Evolutionary conservation across 768 basidiomycete species (phyloP), one percentile per base, ranked within the genome.

Genomic region (Exsudoporus frostii): DNA sequence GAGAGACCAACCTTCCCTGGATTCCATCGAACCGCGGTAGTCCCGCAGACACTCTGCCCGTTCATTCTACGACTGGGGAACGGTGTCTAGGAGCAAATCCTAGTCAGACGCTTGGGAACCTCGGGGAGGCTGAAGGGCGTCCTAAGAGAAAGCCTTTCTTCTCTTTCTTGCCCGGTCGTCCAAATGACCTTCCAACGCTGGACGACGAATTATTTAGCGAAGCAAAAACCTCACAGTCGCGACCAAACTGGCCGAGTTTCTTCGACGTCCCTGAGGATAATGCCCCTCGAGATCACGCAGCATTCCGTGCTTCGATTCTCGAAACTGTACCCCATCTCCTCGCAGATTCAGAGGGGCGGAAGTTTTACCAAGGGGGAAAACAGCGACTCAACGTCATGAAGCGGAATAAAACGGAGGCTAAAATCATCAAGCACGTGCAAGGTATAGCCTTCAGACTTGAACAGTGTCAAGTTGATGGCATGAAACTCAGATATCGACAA

Each of bases 341-440:
- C 32, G 41, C 13, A 8, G 65, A 55, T n/a, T 33, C 9, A 19
- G 57, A 60, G 25, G 68, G 64, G 40, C 59, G 56, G 32, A 67
- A n/a, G 33, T 69, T 69, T 53, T 69, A 71, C 48, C 55, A 44
- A 32, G 67, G 67, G 9, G 67, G 69, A 0, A 69, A 69, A 49
- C 69, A 52, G 25, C 69, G 60, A 32, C 50, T 67, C 38, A 56
- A 15, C 36, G 58, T 71, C 39, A 59, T 73, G 57, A 69, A 69
- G 51, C 67, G 68, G 30, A 64, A 68, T 29, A 72, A 67, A 48
- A 61, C 65, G 38, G 64, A 72, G 7, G 68, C 75, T 2, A 62
- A 58, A 3, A 76, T 79, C 34, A 65, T 72, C 30, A 73, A 69
- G 43, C 78, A 81, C 56, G 63, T 79, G 11, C 74, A 81, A 74